Evolutionary conservation across 441 rosid genomes (phyloP).

Genomic region (California macrophylla): DNA sequence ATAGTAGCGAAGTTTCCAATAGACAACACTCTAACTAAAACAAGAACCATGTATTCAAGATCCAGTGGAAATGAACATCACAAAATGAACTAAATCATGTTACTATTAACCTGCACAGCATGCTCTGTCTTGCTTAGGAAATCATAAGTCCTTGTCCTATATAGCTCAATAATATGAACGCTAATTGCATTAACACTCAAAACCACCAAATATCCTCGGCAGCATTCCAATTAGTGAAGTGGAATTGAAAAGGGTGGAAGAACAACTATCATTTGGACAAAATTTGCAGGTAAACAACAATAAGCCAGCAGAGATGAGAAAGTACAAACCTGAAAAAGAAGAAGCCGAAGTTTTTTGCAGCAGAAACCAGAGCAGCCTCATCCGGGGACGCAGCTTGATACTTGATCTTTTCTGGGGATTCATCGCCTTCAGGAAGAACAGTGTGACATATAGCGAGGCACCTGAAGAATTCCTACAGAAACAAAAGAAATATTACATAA

Average conservation of each 20-base stretch:
- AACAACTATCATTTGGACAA: background rate
- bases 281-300: constrained; percentile 1
- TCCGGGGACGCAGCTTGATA: constrained; percentile 99
- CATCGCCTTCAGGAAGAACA: constrained; percentile 98
- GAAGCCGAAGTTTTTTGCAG: constrained; percentile 98
- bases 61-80: background rate
- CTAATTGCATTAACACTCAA: background rate
- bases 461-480: constrained; percentile 73
- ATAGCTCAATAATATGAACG: background rate
- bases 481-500: constrained; percentile 5
- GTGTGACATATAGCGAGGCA: constrained; percentile 98
- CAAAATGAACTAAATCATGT: background rate
- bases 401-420: constrained; percentile 76
- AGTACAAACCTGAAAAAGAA: constrained; percentile 71
- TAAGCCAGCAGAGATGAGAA: background rate
- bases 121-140: background rate
- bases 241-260: background rate
- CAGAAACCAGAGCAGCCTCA: constrained; percentile 95
- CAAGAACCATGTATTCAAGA: background rate
- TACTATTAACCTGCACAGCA: background rate
- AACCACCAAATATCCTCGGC: background rate
- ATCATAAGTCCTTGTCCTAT: background rate
- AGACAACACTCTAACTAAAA: background rate
- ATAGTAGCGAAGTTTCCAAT: background rate
- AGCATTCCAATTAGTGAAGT: background rate